These are phyloP conservation scores for Psophocarpus tetragonolobus DNA, from an alignment of 306 rosid species.

Conservation along the genomic window DNA sequence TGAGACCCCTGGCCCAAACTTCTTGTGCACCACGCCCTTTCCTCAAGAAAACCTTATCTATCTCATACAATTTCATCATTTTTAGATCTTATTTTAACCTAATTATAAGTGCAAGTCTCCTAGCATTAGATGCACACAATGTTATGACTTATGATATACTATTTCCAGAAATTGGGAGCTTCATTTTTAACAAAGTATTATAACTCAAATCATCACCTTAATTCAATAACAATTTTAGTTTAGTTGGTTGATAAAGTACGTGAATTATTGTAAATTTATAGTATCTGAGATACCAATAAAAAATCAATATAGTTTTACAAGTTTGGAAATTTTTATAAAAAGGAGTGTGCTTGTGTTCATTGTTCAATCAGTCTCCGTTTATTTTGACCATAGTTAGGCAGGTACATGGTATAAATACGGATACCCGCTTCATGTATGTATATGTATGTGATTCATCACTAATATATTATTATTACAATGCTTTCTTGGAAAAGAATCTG, in stretches of 20 bases:
- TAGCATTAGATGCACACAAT: neutral
- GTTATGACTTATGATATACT: neutral
- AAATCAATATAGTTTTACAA: neutral
- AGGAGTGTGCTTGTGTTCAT: neutral
- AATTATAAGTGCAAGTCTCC: neutral
- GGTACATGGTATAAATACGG: neutral
- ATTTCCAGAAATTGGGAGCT: constrained; percentile 1
- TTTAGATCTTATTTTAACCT: neutral
- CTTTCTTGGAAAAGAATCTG: neutral
- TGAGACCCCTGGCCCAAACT: constrained; percentile 39
- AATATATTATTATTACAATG: neutral
- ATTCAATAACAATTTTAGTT: too few species aligned
- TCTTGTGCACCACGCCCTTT: constrained; percentile 37
- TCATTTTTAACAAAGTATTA: neutral
- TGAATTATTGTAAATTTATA: too few species aligned
- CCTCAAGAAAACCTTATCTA: constrained; percentile 1
- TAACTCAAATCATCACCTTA: neutral
- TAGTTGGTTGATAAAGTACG: too few species aligned
- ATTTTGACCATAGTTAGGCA: neutral
- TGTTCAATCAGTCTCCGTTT: neutral
- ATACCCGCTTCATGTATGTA: neutral
- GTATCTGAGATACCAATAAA: too few species aligned
- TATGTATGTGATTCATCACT: neutral
- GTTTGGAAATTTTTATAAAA: neutral
- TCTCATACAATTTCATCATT: neutral